Percentiles rank a stretch among this genome's conserved stretches.
Evolutionary conservation across 2,329 filamentous ascomycete species (phyloP).

Genomic region (Nectriaceae sp.): DNA sequence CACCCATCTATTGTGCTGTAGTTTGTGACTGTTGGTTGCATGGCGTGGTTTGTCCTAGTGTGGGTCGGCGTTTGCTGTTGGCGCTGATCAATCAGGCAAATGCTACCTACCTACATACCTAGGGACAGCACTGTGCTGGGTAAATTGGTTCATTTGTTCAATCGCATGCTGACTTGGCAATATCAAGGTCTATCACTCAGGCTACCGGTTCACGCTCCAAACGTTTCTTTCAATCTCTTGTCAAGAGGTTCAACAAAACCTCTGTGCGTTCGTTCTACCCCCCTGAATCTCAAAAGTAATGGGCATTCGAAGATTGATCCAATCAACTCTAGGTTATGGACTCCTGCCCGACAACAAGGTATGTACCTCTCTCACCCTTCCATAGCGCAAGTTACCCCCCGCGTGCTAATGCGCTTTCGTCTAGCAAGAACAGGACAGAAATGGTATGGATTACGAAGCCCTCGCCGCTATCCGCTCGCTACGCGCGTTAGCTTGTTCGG

Average conservation of each 20-base stretch:
- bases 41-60: too few relatives aligned
- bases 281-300: neutral
- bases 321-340: constrained; percentile 16
- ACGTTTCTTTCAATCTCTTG: constrained; percentile 22
- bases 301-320: constrained; percentile 7
- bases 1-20: neutral
- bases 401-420: constrained; percentile 11
- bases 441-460: constrained; percentile 15
- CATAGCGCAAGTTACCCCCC: constrained; percentile 2
- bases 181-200: constrained; percentile 7
- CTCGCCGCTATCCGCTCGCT: constrained; percentile 1
- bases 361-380: constrained; percentile 3
- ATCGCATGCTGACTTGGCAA: constrained; percentile 10
- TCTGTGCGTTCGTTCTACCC: constrained; percentile 18
- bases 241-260: constrained; percentile 22
- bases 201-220: constrained; percentile 18
- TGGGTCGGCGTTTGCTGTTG: too few relatives aligned
- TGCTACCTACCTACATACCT: too few relatives aligned
- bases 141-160: too few relatives aligned
- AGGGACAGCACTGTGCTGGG: too few relatives aligned
- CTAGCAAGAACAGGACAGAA: constrained; percentile 26
- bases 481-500: neutral
- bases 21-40: constrained; percentile 2
- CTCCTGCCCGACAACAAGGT: constrained; percentile 23
- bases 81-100: too few relatives aligned